Conservation (phyloP, 352 stramenopile species). For the Aphanomyces astaci region DNA sequence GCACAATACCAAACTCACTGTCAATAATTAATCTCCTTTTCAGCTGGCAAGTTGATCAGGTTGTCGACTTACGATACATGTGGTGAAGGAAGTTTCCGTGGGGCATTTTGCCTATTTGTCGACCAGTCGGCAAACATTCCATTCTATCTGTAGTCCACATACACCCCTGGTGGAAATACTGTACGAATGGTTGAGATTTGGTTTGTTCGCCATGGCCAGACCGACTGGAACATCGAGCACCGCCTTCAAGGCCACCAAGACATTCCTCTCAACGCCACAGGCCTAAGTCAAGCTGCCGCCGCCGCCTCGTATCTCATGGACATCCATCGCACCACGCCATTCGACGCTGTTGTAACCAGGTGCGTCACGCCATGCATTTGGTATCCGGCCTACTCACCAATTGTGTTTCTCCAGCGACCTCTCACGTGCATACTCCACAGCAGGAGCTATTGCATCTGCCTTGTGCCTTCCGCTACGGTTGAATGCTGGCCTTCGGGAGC, state of each 20-base stretch:
- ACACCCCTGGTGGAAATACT: neutral
- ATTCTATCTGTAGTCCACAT: neutral
- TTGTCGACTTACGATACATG: too few species aligned
- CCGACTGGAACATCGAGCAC: slow-evolving; percentile 21
- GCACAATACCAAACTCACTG: too few species aligned
- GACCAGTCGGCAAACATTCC: neutral
- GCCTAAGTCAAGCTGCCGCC: neutral
- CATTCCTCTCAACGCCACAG: slow-evolving; percentile 13
- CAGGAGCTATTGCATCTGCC: slow-evolving; percentile 3
- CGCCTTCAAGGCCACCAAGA: slow-evolving; percentile 19
- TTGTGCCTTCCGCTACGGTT: neutral
- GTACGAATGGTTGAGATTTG: neutral
- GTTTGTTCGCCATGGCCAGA: slow-evolving; percentile 22
- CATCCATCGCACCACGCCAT: neutral
- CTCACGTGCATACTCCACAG: neutral
- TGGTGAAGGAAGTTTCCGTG: too few species aligned
- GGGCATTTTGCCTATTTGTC: neutral
- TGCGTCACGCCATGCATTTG: too few species aligned
- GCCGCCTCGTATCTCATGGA: neutral
- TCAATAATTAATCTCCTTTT: too few species aligned
- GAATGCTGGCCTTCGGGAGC: slow-evolving; percentile 7
- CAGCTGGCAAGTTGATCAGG: too few species aligned
- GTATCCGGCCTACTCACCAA: neutral
- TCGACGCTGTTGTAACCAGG: slow-evolving; percentile 16
- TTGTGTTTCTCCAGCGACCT: slow-evolving; percentile 15